A percentile compares a stretch with the other conserved stretches of the same genome.
Evolutionary conservation across 1,139 yeast species (phyloP).

Genomic region (Magnusiomyces fungicola): DNA sequence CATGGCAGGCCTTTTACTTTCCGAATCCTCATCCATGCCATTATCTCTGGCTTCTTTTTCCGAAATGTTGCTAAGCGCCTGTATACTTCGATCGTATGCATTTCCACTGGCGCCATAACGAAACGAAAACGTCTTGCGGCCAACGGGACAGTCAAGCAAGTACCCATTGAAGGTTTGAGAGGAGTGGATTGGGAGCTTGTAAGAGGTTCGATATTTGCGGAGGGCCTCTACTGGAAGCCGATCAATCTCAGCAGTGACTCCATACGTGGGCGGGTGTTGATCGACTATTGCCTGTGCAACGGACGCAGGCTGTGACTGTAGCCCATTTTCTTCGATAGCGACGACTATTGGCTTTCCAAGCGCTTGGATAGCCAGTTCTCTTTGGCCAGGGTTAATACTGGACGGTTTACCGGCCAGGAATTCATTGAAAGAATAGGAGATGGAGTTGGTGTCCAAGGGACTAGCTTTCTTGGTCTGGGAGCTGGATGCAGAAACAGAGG

Average conservation of each 20-base stretch:
- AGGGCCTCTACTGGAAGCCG: not conserved
- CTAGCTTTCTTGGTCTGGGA: not conserved
- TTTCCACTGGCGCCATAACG: not conserved
- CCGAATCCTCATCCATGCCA: not conserved
- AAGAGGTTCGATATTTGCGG: not conserved
- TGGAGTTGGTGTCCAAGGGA: conserved; percentile 3
- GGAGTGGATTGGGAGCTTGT: not conserved
- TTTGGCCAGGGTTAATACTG: not conserved
- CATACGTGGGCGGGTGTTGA: not conserved
- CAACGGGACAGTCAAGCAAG: not conserved
- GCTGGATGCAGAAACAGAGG: not conserved
- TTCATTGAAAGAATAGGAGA: conserved; percentile 1
- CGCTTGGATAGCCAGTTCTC: conserved; percentile 4
- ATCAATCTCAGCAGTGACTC: conserved; percentile 3
- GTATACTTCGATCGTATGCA: not conserved
- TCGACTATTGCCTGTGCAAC: not conserved
- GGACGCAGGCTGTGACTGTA: not conserved
- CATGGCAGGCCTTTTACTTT: not conserved
- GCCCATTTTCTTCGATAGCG: not conserved
- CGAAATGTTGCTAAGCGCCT: not conserved
- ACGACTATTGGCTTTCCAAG: conserved; percentile 4
- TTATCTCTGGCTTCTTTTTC: not conserved
- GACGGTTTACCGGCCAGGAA: conserved; percentile 4
- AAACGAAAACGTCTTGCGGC: not conserved
- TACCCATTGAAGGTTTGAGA: conserved; percentile 5